Percentiles rank a stretch among this genome's conserved stretches.
Conservation (phyloP, 106 monocot species). For the Triglochin maritima region DNA sequence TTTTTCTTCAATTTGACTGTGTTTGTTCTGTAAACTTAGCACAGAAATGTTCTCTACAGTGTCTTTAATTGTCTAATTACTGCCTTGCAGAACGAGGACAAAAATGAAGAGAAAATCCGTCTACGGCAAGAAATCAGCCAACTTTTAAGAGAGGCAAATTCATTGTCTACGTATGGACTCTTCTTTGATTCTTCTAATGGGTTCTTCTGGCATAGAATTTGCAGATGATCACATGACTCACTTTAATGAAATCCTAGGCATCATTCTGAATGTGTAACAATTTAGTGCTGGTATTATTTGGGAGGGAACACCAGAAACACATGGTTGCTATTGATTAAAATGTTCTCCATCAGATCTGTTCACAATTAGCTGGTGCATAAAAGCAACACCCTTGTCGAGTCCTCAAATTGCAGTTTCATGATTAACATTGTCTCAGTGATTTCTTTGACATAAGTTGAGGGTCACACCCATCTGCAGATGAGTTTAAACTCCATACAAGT, state of each 20-base stretch:
- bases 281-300: neutral
- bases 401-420: neutral
- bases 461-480: no score
- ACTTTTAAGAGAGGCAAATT: slow-evolving; percentile 6
- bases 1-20: no score
- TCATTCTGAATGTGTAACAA: neutral
- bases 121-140: slow-evolving; percentile 5
- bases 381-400: neutral
- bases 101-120: neutral
- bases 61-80: neutral
- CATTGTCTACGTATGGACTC: slow-evolving; percentile 1
- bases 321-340: neutral
- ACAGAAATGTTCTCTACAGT: no score
- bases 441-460: no score
- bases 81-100: neutral
- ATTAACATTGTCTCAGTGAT: no score
- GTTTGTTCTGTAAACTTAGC: no score
- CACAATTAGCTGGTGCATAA: neutral
- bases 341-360: neutral
- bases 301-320: neutral
- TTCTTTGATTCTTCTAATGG: neutral
- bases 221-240: neutral
- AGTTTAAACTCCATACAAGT: no score
- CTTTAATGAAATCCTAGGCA: neutral
- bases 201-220: neutral